Evolutionary conservation across 1,284 basidiomycete species (phyloP).

Genomic region (Inonotus obliquus): DNA sequence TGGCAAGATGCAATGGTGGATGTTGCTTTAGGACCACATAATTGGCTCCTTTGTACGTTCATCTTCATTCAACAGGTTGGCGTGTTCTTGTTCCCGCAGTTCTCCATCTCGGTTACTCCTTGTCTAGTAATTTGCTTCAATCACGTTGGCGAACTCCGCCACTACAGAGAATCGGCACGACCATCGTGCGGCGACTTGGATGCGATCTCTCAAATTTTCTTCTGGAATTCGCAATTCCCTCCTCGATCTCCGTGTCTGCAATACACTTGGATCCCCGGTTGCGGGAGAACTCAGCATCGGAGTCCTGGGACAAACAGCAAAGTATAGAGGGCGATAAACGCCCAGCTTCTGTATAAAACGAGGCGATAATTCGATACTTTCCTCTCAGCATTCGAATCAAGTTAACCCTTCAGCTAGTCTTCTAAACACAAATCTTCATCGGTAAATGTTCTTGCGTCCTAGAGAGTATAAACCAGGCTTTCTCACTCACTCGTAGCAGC

Average conservation of each 20-base stretch:
- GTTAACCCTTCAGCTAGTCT: neutral
- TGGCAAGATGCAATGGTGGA: neutral
- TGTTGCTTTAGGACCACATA: neutral
- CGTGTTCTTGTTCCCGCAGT: too few species aligned
- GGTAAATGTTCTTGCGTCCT: neutral
- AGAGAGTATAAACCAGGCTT: neutral
- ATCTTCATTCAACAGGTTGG: neutral
- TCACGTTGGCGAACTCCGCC: neutral
- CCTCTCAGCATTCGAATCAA: neutral
- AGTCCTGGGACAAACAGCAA: neutral
- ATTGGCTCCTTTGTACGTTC: neutral
- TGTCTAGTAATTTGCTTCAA: neutral
- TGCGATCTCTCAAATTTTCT: neutral
- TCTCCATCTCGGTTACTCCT: neutral
- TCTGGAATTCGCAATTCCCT: neutral
- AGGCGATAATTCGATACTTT: neutral
- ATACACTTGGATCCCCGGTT: neutral
- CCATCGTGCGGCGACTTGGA: neutral
- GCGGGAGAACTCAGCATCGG: neutral
- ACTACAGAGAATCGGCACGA: neutral
- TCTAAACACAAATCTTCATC: neutral
- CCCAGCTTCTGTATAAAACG: slow-evolving; percentile 1
- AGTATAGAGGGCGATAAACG: neutral
- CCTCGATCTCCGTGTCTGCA: neutral
- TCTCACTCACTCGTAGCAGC: neutral